Percentiles rank a stretch among this genome's conserved stretches.
phyloP scores from a whole-genome alignment of 352 stramenopile species.

The Phytophthora uliginosa region DNA sequence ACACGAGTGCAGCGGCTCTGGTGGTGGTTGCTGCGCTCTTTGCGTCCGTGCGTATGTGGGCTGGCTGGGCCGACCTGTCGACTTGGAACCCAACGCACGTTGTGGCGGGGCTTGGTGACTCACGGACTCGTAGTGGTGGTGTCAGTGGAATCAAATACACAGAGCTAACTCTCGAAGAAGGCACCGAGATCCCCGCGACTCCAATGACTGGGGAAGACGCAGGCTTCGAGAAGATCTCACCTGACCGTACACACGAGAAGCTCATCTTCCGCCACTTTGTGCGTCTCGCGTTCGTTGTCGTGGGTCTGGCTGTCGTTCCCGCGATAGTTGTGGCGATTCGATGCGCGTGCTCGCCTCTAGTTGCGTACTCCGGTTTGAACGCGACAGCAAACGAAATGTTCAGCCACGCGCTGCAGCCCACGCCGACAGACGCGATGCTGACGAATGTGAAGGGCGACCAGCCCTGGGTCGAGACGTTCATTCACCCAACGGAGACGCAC shows the following conservation, averaged over 20 bases:
- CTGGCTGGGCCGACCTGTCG: slow-evolving; percentile 5
- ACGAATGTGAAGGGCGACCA: slow-evolving; percentile 16
- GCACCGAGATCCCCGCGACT: slow-evolving; percentile 1
- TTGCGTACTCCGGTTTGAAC: slow-evolving; percentile 29
- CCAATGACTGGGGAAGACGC: slow-evolving; percentile 5
- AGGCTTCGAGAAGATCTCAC: neutral
- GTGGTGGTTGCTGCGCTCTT: slow-evolving; percentile 22
- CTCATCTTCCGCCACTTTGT: neutral
- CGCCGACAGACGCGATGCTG: slow-evolving; percentile 6
- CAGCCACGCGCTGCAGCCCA: slow-evolving; percentile 22
- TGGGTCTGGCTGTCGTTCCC: slow-evolving; percentile 10
- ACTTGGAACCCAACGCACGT: slow-evolving; percentile 24
- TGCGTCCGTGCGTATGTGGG: slow-evolving; percentile 13
- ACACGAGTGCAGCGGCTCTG: slow-evolving; percentile 27
- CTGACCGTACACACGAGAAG: neutral
- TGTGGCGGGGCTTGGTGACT: neutral
- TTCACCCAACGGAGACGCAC: slow-evolving; percentile 27
- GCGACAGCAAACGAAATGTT: slow-evolving; percentile 29
- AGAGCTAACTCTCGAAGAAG: slow-evolving; percentile 17
- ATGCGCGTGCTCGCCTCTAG: slow-evolving; percentile 19
- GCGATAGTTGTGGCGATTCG: slow-evolving; percentile 8
- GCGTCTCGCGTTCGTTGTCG: neutral
- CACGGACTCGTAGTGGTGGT: neutral
- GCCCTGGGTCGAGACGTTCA: slow-evolving; percentile 29
- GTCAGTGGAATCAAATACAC: slow-evolving; percentile 14